Conservation (phyloP, 371 early-diverging fungal genomes). For the Mucor piriformis region DNA sequence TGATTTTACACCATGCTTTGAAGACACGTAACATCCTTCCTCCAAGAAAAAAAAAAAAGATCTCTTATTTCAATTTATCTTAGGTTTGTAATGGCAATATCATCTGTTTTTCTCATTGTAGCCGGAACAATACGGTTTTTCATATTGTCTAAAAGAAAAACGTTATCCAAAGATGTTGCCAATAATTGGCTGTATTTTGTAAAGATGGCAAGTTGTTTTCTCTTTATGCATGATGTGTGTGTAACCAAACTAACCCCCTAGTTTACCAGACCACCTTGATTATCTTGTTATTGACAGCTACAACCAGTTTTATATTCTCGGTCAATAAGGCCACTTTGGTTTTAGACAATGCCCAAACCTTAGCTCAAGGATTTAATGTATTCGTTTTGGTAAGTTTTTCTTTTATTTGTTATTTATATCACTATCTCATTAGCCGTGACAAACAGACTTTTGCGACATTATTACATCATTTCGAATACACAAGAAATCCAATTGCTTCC, state of each 20-base stretch:
- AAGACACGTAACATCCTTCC: slow-evolving; percentile 59
- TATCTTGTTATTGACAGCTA: slow-evolving; percentile 27
- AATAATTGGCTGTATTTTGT: slow-evolving; percentile 53
- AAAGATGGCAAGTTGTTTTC: slow-evolving; percentile 50
- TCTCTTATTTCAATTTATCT: neutral
- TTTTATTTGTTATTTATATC: neutral
- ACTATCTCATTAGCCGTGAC: slow-evolving; percentile 3
- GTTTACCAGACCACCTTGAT: slow-evolving; percentile 30
- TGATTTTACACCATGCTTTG: slow-evolving; percentile 80
- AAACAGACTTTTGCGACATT: slow-evolving; percentile 53
- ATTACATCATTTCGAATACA: slow-evolving; percentile 72
- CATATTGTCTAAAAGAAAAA: slow-evolving; percentile 36
- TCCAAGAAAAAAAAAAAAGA: neutral
- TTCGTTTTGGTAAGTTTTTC: slow-evolving; percentile 31
- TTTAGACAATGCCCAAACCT: slow-evolving; percentile 40
- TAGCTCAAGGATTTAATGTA: slow-evolving; percentile 30
- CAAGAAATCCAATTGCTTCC: slow-evolving; percentile 66
- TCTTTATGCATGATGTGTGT: neutral
- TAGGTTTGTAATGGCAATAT: slow-evolving; percentile 48
- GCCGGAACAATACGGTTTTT: slow-evolving; percentile 56
- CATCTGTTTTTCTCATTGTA: slow-evolving; percentile 52
- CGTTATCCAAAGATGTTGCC: slow-evolving; percentile 42
- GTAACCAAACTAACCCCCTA: neutral
- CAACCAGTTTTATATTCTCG: slow-evolving; percentile 16
- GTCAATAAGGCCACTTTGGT: slow-evolving; percentile 10